These are phyloP conservation scores for Colletotrichum lini DNA, from an alignment of 2,329 filamentous ascomycete species.

Conservation along the genomic window DNA sequence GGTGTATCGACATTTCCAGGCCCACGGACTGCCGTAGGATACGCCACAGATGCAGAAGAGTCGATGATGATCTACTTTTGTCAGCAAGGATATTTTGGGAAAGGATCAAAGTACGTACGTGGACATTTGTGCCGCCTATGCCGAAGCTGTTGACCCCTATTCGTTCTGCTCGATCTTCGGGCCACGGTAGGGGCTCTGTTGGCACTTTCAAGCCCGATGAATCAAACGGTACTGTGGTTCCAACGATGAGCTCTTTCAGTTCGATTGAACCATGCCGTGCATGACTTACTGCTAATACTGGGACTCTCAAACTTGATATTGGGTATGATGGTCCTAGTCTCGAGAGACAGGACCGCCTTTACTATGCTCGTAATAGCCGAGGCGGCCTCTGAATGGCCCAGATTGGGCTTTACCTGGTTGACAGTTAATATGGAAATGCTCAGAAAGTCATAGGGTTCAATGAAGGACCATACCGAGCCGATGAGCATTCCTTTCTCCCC, in stretches of 20 bases:
- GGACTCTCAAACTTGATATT: slow-evolving; percentile 42
- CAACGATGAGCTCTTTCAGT: not conserved
- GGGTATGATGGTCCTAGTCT: slow-evolving; percentile 38
- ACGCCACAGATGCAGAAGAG: slow-evolving; percentile 13
- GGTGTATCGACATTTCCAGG: slow-evolving; percentile 24
- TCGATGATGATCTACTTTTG: slow-evolving; percentile 27
- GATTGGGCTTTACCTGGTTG: slow-evolving; percentile 55
- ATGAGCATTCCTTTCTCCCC: slow-evolving; percentile 46
- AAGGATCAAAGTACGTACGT: slow-evolving; percentile 46
- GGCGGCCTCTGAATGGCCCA: slow-evolving; percentile 56
- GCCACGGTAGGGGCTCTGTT: slow-evolving; percentile 46
- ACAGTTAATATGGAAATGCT: slow-evolving; percentile 27
- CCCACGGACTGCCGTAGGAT: slow-evolving; percentile 9
- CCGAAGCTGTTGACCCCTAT: slow-evolving; percentile 57
- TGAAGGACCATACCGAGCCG: slow-evolving; percentile 43
- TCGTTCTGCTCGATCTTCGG: slow-evolving; percentile 46
- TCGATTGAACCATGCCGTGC: not conserved
- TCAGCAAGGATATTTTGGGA: not conserved
- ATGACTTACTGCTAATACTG: slow-evolving; percentile 31
- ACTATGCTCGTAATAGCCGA: slow-evolving; percentile 51
- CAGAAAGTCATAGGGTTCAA: no score
- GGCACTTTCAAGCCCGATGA: slow-evolving; percentile 47
- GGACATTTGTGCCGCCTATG: slow-evolving; percentile 56
- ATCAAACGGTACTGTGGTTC: slow-evolving; percentile 43
- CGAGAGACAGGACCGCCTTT: slow-evolving; percentile 49